Base-by-base conservation (phyloP, 1,284 basidiomycete species). In the Marasmius fiardii region DNA sequence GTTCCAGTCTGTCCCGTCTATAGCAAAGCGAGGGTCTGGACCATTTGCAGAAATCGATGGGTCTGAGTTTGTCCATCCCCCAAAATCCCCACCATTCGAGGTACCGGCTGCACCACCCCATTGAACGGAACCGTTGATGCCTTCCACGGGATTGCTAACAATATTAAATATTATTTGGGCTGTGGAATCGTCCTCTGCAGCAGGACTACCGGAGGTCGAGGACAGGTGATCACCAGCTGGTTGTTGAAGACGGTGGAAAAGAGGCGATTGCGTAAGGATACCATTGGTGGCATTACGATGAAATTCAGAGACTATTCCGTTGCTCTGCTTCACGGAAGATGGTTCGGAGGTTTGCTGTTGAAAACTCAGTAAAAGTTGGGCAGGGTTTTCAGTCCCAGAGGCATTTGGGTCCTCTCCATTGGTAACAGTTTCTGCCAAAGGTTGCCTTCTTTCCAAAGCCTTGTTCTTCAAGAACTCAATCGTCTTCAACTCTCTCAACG, bases 391-490 rank as follows among this genome's bases (percentile, higher is more conserved):
- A 31, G 67, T 57, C 23, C 59, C 68, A 11, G 34, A 16, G 16
- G 21, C 28, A 24, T 28, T 37, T n/a, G 26, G 43, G 43, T n/a
- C 23, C 16, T 55, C 51, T 33, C 62, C 65, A 49, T 59, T 68
- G 37, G 63, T 59, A 6, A 63, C 56, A 18, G 61, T 62, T 43
- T 68, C 63, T 58, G 66, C 68, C 58, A 62, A 54, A 56, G 35
- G 58, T 28, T 34, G 49, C 26, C 55, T 53, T 31, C 60, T 31
- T 43, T 61, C 52, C 11, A 61, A 79, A 5, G 85, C 82, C 63
- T 86, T 88, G 51, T 67, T 74, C 69, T 86, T 87, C 59, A 92
- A 68, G 63, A 92, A 90, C 69, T 90, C 86, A 56, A 92, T 90
- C 23, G 88, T 92, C 64, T 85, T 89, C 61, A 92, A 74, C 63